Evolutionary conservation across 192 early-diverging fungal genomes (phyloP).

Genomic region (Linderina pennispora): DNA sequence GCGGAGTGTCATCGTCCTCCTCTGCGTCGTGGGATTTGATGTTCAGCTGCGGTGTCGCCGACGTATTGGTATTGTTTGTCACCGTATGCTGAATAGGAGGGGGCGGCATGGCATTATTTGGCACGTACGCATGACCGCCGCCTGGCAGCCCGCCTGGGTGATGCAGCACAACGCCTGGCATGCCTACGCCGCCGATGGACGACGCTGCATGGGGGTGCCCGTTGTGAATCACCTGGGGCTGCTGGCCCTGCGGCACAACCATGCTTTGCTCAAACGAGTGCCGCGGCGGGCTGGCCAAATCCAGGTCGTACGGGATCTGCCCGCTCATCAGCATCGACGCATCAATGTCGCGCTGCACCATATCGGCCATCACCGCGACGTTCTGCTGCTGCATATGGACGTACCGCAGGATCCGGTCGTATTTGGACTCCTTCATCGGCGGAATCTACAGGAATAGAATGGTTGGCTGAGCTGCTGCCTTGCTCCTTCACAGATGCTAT

Average conservation of each 20-base stretch:
- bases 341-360: slow-evolving; percentile 24
- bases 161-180: no score
- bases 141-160: no score
- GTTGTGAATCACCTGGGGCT: slow-evolving; percentile 1
- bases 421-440: slow-evolving; percentile 49
- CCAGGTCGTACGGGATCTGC: slow-evolving; percentile 14
- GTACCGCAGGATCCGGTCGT: slow-evolving; percentile 44
- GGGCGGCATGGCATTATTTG: background rate
- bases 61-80: slow-evolving; percentile 1
- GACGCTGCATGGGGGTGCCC: no score
- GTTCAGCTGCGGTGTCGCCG: background rate
- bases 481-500: background rate
- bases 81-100: background rate
- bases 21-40: slow-evolving; percentile 2
- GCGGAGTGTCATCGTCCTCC: slow-evolving; percentile 35
- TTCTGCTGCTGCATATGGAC: slow-evolving; percentile 45
- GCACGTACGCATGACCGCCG: background rate
- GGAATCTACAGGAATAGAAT: slow-evolving; percentile 22
- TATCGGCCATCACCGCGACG: slow-evolving; percentile 24
- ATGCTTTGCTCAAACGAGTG: slow-evolving; percentile 3
- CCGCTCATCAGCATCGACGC: slow-evolving; percentile 35
- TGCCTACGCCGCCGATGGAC: no score
- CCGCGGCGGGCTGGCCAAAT: slow-evolving; percentile 1
- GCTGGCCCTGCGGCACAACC: slow-evolving; percentile 5
- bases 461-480: background rate